Base-by-base conservation (phyloP, 1,284 basidiomycete species). In the Tylopilus sp. region DNA sequence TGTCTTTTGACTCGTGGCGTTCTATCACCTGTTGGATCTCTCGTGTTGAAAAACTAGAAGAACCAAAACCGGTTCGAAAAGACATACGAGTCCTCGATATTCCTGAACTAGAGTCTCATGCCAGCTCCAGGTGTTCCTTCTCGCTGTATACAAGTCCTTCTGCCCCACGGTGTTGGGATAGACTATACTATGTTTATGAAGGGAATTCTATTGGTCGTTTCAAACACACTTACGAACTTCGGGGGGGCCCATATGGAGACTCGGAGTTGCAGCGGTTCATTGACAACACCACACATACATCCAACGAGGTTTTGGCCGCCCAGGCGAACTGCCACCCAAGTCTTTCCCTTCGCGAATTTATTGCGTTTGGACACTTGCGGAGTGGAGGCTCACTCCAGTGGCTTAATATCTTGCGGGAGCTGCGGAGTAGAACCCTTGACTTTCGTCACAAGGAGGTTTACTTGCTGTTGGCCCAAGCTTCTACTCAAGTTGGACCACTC, bases 341-440 rank as follows among this genome's bases (percentile, higher is more conserved):
- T 2, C 55, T 81, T 4, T 68, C 58, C 9, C 52, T 76, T 2
- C 76, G 80, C 20, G 79, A 82, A 52, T 76, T 70, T 28, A 59
- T 74, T 4, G 68, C 75, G 0, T 80, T 77, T 42, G 72, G 72
- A 0, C 63, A 65, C 31, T 53, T 82, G 33, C 75, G 80, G 1
- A 72, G 74, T 24, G 79, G 81, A 1, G 57, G 64, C 4, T 57
- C 57, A 1, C 54, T 81, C 0, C 80, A 82, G 43, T 82, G 79
- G 79, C 56, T 76, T 22, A 82, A 81, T 50, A 73, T 82, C 14
- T 56, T 71, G 5, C 67, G 74, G 26, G 77, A 77, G 54, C 52
- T 80, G 17, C 64, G 64, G 14, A 66, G 68, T 15, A 66, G 68
- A 11, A 56, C 56, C 0, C 57, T 83, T 25, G 72, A 64, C 2